Conservation (phyloP, 176 grass and related monocot species). For the Poa pratensis region DNA sequence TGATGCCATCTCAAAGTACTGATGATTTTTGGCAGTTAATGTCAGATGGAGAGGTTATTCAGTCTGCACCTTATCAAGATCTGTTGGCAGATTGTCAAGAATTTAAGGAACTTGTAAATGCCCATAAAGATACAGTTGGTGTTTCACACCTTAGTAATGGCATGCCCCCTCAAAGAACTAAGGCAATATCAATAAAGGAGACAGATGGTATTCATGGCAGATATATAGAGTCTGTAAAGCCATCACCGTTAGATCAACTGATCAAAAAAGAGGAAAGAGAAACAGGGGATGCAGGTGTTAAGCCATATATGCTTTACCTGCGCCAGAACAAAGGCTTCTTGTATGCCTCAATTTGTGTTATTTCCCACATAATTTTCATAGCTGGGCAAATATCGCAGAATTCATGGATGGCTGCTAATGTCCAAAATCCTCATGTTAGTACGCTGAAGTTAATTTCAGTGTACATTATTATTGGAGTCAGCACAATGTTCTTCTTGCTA, state of each 20-base stretch:
- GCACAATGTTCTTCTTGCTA: conserved; percentile 63
- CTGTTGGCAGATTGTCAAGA: conserved; percentile 66
- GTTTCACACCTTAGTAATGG: conserved; percentile 51
- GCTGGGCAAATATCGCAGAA: conserved; percentile 88
- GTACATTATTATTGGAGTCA: conserved; percentile 70
- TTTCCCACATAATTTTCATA: conserved; percentile 67
- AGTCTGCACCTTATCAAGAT: conserved; percentile 60
- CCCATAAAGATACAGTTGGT: conserved; percentile 73
- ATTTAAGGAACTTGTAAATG: conserved; percentile 82
- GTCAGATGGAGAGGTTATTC: conserved; percentile 74
- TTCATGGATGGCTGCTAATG: conserved; percentile 93
- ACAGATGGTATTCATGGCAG: conserved; percentile 40
- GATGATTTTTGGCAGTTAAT: conserved; percentile 68
- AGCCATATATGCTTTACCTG: conserved; percentile 79
- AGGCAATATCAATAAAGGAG: conserved; percentile 49
- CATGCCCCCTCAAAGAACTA: conserved; percentile 27
- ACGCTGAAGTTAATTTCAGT: conserved; percentile 73
- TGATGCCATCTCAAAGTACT: conserved; percentile 24
- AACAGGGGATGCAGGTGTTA: conserved; percentile 74
- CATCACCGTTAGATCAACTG: conserved; percentile 60
- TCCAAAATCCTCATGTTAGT: conserved; percentile 70
- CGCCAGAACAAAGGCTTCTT: conserved; percentile 78
- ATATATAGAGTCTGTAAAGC: conserved; percentile 41
- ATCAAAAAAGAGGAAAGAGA: conserved; percentile 93
- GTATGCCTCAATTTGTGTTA: conserved; percentile 49